Evolutionary conservation across 192 early-diverging fungal genomes (phyloP).

Genomic region (Physocladia obscura): DNA sequence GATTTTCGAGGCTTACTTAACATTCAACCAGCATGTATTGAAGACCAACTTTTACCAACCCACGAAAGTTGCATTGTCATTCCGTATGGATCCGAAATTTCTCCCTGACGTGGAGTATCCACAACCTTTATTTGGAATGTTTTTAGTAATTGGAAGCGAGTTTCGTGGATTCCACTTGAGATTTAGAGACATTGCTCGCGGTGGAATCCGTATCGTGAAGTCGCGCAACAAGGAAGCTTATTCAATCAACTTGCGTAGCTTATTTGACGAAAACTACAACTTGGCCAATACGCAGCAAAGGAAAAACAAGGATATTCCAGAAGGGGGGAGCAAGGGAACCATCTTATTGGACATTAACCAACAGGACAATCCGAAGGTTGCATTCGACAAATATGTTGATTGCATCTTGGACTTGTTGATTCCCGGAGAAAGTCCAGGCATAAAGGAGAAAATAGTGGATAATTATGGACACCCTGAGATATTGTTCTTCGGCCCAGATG

Average conservation of each 20-base stretch:
- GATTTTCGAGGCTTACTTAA: slow-evolving; percentile 87
- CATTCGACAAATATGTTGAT: slow-evolving; percentile 99
- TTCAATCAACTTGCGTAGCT: slow-evolving; percentile 92
- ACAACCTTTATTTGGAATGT: slow-evolving; percentile 85
- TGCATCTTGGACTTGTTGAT: slow-evolving; percentile 90
- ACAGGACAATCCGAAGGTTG: slow-evolving; percentile 90
- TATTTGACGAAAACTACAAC: slow-evolving; percentile 99
- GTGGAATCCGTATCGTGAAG: slow-evolving; percentile 96
- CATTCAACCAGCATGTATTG: slow-evolving; percentile 95
- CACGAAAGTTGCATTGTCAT: slow-evolving; percentile 98
- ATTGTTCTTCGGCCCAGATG: slow-evolving; percentile 98
- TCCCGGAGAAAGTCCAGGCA: slow-evolving; percentile 87
- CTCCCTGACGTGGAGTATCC: slow-evolving; percentile 95
- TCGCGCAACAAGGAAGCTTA: slow-evolving; percentile 96
- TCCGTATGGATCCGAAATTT: slow-evolving; percentile 92
- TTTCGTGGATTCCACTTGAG: slow-evolving; percentile 99
- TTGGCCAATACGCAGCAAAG: slow-evolving; percentile 95
- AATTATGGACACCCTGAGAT: slow-evolving; percentile 90
- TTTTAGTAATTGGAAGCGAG: slow-evolving; percentile 93
- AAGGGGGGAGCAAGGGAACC: slow-evolving; percentile 98
- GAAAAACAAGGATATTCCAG: slow-evolving; percentile 99
- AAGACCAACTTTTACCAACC: slow-evolving; percentile 99
- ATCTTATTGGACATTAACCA: slow-evolving; percentile 90
- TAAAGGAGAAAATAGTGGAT: slow-evolving; percentile 96
- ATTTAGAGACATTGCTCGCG: slow-evolving; percentile 96